phyloP scores from a whole-genome alignment of 2,329 filamentous ascomycete genomes.

The Fusarium sp. region DNA sequence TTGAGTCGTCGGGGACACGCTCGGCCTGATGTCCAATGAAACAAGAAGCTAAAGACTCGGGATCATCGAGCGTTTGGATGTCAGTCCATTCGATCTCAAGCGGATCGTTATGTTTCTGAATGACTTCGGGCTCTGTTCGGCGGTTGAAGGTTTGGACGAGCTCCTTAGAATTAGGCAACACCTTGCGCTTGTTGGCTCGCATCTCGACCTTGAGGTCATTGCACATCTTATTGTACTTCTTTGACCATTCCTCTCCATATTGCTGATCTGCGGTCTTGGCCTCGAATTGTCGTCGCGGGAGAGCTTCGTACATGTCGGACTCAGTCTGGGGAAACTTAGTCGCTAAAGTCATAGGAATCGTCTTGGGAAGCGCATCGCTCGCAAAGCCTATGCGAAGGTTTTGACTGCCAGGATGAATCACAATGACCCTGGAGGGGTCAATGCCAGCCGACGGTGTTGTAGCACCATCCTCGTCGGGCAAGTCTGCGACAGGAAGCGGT shows the following conservation, averaged over 20 bases:
- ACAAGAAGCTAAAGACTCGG: slow-evolving; percentile 70
- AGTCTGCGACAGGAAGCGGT: slow-evolving; percentile 69
- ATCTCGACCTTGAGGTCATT: slow-evolving; percentile 90
- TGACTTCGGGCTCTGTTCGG: slow-evolving; percentile 83
- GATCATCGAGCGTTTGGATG: slow-evolving; percentile 73
- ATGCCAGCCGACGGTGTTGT: slow-evolving; percentile 69
- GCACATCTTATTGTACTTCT: slow-evolving; percentile 84
- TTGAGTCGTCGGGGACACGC: slow-evolving; percentile 89
- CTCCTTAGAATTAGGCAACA: slow-evolving; percentile 97
- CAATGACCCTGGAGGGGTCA: slow-evolving; percentile 89
- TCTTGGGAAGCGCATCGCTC: slow-evolving; percentile 95
- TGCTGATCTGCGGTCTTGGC: slow-evolving; percentile 77
- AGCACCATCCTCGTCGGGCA: slow-evolving; percentile 68
- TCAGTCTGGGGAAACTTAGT: slow-evolving; percentile 83
- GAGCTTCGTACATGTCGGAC: slow-evolving; percentile 82
- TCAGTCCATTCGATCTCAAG: slow-evolving; percentile 97
- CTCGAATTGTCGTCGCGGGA: slow-evolving; percentile 78
- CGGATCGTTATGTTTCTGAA: slow-evolving; percentile 94
- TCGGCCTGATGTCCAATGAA: slow-evolving; percentile 86
- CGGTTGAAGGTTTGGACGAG: slow-evolving; percentile 95
- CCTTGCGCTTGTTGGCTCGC: slow-evolving; percentile 93
- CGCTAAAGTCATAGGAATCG: slow-evolving; percentile 92
- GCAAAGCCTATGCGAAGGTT: slow-evolving; percentile 94
- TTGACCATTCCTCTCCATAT: slow-evolving; percentile 85
- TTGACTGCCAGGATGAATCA: slow-evolving; percentile 95